Conservation (phyloP, 164 flowering plant genomes). For the Nymphaea thermarum region DNA sequence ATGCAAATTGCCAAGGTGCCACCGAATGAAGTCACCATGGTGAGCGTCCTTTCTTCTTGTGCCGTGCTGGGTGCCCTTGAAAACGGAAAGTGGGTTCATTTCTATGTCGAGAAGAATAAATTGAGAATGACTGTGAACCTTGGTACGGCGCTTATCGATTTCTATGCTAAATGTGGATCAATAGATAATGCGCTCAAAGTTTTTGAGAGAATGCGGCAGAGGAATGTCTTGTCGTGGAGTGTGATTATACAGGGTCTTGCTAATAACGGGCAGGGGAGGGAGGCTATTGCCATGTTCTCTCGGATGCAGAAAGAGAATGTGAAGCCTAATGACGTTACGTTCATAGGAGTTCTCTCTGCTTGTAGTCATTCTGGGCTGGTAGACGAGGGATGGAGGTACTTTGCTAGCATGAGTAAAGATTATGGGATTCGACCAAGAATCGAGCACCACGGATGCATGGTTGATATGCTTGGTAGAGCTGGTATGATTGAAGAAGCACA, state of each 20-base stretch:
- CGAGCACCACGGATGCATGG: slow-evolving; percentile 47
- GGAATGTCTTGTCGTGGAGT: slow-evolving; percentile 43
- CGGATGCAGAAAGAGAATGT: slow-evolving; percentile 29
- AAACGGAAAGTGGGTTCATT: slow-evolving; percentile 37
- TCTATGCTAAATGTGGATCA: slow-evolving; percentile 39
- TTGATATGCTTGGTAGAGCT: slow-evolving; percentile 37
- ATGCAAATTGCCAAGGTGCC: slow-evolving; percentile 18
- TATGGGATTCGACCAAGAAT: slow-evolving; percentile 32
- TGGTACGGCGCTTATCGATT: slow-evolving; percentile 35
- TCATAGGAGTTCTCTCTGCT: slow-evolving; percentile 35
- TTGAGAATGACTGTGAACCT: slow-evolving; percentile 28
- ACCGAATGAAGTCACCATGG: slow-evolving; percentile 35
- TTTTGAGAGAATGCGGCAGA: slow-evolving; percentile 26
- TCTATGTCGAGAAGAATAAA: slow-evolving; percentile 21
- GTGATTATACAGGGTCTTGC: slow-evolving; percentile 55
- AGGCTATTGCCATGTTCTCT: slow-evolving; percentile 32
- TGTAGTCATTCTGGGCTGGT: slow-evolving; percentile 37
- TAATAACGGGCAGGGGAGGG: slow-evolving; percentile 35
- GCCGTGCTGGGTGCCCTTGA: slow-evolving; percentile 36
- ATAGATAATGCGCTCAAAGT: slow-evolving; percentile 24
- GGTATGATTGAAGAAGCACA: slow-evolving; percentile 36
- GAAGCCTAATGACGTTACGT: slow-evolving; percentile 37
- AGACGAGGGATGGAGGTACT: slow-evolving; percentile 26
- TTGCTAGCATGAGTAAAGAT: slow-evolving; percentile 26
- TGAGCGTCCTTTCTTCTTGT: slow-evolving; percentile 39